phyloP scores from a whole-genome alignment of 23 red algal species.

The Cyanidioschyzon merolae region DNA sequence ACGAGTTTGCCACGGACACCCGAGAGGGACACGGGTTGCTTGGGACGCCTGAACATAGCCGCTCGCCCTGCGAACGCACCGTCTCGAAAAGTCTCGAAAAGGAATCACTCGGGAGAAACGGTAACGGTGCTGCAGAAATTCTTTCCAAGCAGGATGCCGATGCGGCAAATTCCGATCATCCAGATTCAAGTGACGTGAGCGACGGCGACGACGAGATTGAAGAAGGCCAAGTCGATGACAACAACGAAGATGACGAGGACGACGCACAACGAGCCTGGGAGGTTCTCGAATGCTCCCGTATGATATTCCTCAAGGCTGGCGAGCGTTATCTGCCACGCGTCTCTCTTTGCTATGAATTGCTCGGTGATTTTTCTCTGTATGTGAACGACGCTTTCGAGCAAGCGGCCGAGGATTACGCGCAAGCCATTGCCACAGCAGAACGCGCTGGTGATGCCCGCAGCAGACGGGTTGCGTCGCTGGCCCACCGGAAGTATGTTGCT shows the following conservation, averaged over 20 bases:
- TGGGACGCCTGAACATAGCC: too few species aligned
- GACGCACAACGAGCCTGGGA: slow-evolving; percentile 9
- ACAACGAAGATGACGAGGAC: not conserved
- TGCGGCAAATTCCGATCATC: too few species aligned
- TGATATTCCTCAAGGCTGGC: not conserved
- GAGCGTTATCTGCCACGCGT: not conserved
- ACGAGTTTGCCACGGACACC: too few species aligned
- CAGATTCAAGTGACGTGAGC: too few species aligned
- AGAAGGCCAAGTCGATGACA: too few species aligned
- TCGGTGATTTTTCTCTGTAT: slow-evolving; percentile 7
- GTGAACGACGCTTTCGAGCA: slow-evolving; percentile 12
- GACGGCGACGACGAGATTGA: too few species aligned
- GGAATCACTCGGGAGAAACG: too few species aligned
- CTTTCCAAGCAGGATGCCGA: too few species aligned
- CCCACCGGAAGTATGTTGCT: not conserved
- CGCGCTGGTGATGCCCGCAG: not conserved
- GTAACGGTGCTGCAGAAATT: too few species aligned
- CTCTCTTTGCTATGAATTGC: not conserved
- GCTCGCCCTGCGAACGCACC: too few species aligned
- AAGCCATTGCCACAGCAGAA: not conserved
- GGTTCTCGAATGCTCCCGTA: not conserved
- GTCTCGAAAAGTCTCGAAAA: too few species aligned
- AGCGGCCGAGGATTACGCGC: not conserved
- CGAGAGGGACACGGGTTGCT: too few species aligned
- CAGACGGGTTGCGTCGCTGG: not conserved